Evolutionary conservation across 352 stramenopile species (phyloP), one percentile per base, ranked within the genome.

Genomic region (Phytophthora uliginosa): DNA sequence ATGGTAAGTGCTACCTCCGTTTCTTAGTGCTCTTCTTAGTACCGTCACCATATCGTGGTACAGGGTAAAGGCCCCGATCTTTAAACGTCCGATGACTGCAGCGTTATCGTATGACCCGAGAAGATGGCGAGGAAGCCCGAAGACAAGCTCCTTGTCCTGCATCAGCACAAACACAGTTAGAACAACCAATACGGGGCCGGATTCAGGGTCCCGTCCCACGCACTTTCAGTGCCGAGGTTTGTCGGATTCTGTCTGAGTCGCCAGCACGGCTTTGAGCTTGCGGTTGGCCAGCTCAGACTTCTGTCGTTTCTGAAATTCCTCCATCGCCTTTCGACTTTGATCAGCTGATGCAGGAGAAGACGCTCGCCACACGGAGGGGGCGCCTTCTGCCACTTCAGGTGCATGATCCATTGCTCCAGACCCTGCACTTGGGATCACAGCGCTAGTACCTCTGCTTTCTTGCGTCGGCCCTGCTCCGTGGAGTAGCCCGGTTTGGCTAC

Each of bases 401-500:
- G 36, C 26, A 28, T 13, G 8, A 63, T 2, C 52, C 53, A 69
- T 17, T 53, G 48, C 56, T 68, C 50, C 9, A 73, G 40, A n/a
- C 54, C 17, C 1, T 47, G n/a, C 50, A 48, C 58, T 73, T 73
- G 26, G 1, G 33, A 13, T 18, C 52, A 50, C 13, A 73, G 50
- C 17, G 36, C 42, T 10, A 62, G 17, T 4, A 68, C 4, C 22
- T 73, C 66, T 12, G 26, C n/a, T 26, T 63, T 67, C n/a, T 67
- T 67, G 15, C 51, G 65, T 36, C 51, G n/a, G 18, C 31, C 48
- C 4, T 62, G 51, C 28, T 58, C 38, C n/a, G 65, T 67, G n/a
- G 58, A 67, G 38, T 73, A 73, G 3, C 65, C 65, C 20, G 63
- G 52, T 20, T 50, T 63, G 8, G 15, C 8, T 22, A 63, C 58